Conservation (phyloP, 2,329 filamentous ascomycete species). For the Pyricularia pennisetigena region DNA sequence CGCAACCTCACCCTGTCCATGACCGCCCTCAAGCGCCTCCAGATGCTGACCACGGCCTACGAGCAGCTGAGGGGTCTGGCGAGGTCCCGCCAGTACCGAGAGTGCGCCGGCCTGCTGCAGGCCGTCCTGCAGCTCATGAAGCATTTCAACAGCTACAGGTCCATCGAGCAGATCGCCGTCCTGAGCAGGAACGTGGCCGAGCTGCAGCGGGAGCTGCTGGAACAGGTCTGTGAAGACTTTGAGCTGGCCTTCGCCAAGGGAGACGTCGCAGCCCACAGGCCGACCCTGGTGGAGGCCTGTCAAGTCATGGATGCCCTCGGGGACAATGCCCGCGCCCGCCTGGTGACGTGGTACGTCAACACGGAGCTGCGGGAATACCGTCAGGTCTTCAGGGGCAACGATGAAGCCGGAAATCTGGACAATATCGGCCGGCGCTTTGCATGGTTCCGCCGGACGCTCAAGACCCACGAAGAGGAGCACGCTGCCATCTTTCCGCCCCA, state of each 20-base stretch:
- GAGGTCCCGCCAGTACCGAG: slow-evolving; percentile 81
- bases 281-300: slow-evolving; percentile 75
- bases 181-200: slow-evolving; percentile 89
- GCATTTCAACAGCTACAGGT: slow-evolving; percentile 96
- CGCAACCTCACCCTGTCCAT: slow-evolving; percentile 93
- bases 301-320: slow-evolving; percentile 91
- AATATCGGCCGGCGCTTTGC: slow-evolving; percentile 92
- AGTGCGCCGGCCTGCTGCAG: slow-evolving; percentile 87
- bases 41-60: slow-evolving; percentile 99
- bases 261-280: slow-evolving; percentile 62
- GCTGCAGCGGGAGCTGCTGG: slow-evolving; percentile 80
- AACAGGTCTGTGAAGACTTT: slow-evolving; percentile 99
- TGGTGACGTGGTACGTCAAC: slow-evolving; percentile 97
- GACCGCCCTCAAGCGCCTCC: slow-evolving; percentile 91
- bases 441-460: slow-evolving; percentile 94
- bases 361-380: slow-evolving; percentile 92
- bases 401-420: slow-evolving; percentile 91
- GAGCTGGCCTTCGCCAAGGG: slow-evolving; percentile 88
- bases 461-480: slow-evolving; percentile 92
- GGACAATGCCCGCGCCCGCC: slow-evolving; percentile 68
- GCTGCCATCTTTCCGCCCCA: slow-evolving; percentile 73
- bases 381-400: slow-evolving; percentile 90
- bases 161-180: slow-evolving; percentile 94
- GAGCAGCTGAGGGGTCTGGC: slow-evolving; percentile 82
- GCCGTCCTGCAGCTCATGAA: slow-evolving; percentile 96